These are phyloP conservation scores for Gossypium trilobum DNA, from an alignment of 441 rosid species.

Conservation along the genomic window DNA sequence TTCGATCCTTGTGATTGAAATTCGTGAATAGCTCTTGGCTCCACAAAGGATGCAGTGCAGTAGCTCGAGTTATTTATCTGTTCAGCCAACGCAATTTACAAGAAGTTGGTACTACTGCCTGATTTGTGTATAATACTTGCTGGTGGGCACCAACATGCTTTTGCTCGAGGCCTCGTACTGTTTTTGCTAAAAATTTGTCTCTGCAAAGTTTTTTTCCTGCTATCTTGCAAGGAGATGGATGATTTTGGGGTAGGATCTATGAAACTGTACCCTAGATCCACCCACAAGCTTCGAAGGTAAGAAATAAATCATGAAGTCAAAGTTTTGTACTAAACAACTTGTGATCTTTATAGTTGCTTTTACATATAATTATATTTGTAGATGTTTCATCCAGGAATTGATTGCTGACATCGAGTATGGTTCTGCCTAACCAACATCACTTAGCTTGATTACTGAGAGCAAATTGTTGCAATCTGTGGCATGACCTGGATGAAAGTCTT, in stretches of 20 bases:
- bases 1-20: not conserved
- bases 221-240: constrained; percentile 20
- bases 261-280: constrained; percentile 14
- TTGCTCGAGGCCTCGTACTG: not conserved
- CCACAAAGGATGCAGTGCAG: constrained; percentile 13
- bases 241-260: constrained; percentile 20
- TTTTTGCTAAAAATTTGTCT: not conserved
- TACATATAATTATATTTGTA: not conserved
- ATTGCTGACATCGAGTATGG: constrained; percentile 9
- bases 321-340: not conserved
- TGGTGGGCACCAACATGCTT: not conserved
- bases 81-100: constrained; percentile 6
- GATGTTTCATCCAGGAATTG: constrained; percentile 20
- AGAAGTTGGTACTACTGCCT: constrained; percentile 9
- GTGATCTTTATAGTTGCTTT: constrained; percentile 3
- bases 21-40: constrained; percentile 3
- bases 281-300: constrained; percentile 26
- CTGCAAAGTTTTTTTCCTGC: constrained; percentile 9
- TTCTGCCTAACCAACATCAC: not conserved
- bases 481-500: not conserved
- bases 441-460: not conserved
- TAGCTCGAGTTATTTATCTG: constrained; percentile 9
- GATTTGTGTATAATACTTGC: not conserved
- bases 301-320: not conserved
- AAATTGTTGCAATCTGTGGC: not conserved